These are phyloP conservation scores for Arthrobotrys sphaeroides DNA, from an alignment of 2,329 filamentous ascomycete genomes.

Conservation along the genomic window DNA sequence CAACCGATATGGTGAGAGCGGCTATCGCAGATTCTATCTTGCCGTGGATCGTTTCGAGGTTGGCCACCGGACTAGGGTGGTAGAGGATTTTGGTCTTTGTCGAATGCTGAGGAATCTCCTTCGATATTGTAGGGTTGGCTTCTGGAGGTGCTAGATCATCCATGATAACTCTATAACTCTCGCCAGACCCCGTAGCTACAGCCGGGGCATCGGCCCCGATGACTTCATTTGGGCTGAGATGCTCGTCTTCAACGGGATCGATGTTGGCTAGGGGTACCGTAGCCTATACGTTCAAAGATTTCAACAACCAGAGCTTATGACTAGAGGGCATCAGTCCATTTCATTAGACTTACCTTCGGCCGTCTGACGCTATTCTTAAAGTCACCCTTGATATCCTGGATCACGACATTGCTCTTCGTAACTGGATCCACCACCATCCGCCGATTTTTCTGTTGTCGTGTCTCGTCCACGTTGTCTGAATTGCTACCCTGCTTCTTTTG, in stretches of 20 bases:
- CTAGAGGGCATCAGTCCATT: background rate
- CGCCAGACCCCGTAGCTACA: constrained; percentile 36
- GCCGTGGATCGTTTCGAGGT: constrained; percentile 27
- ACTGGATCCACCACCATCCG: constrained; percentile 50
- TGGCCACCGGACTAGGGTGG: constrained; percentile 23
- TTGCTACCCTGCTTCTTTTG: constrained; percentile 26
- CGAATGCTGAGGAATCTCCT: constrained; percentile 40
- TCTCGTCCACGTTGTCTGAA: constrained; percentile 5
- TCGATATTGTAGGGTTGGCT: constrained; percentile 49
- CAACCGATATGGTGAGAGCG: constrained; percentile 33
- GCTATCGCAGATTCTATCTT: constrained; percentile 47
- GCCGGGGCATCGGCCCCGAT: constrained; percentile 43
- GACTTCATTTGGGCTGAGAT: constrained; percentile 35
- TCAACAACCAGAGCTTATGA: background rate
- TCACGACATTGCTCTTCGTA: constrained; percentile 52
- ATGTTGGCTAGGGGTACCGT: constrained; percentile 50
- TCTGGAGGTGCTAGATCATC: constrained; percentile 52
- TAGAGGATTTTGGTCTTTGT: constrained; percentile 48
- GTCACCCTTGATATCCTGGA: constrained; percentile 50
- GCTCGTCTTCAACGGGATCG: constrained; percentile 33
- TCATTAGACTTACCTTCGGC: constrained; percentile 20
- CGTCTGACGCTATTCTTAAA: constrained; percentile 45
- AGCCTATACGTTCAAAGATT: background rate
- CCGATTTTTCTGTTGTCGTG: constrained; percentile 37
- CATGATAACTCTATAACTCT: constrained; percentile 43